Evolutionary conservation across 1,284 basidiomycete genomes (phyloP).

Genomic region (Ustilago tritici): DNA sequence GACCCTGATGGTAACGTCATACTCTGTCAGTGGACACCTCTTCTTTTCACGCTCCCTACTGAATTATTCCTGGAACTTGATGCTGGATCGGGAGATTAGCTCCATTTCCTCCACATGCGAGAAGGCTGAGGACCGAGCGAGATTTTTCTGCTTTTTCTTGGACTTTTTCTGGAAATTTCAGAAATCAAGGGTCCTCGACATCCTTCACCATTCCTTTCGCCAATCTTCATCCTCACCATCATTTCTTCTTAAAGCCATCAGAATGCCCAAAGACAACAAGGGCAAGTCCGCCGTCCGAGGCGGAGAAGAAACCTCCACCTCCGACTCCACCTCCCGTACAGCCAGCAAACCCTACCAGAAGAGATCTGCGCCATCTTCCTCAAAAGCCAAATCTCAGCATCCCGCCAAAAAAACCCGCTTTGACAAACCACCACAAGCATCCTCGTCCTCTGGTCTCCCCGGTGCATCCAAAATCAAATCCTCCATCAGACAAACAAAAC

Average conservation of each 20-base stretch:
- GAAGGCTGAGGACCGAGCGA: neutral
- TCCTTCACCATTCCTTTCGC: neutral
- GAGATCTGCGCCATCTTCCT: constrained; percentile 14
- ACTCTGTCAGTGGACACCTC: neutral
- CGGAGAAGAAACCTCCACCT: neutral
- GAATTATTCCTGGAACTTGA: too few species aligned
- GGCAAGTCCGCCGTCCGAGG: constrained; percentile 24
- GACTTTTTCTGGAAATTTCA: constrained; percentile 2
- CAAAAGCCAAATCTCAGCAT: constrained; percentile 23
- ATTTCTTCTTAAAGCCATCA: neutral
- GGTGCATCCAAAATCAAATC: constrained; percentile 56
- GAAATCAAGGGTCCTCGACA: neutral
- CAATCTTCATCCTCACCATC: neutral
- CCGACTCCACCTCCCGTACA: constrained; percentile 6
- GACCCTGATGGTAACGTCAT: neutral
- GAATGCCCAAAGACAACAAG: constrained; percentile 30
- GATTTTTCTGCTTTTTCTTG: neutral
- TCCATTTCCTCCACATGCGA: neutral
- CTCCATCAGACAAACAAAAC: constrained; percentile 56
- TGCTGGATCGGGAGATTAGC: neutral
- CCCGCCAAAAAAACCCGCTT: constrained; percentile 29
- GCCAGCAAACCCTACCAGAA: constrained; percentile 22
- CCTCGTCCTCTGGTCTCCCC: constrained; percentile 20
- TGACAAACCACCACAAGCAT: constrained; percentile 19
- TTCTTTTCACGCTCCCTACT: neutral